phyloP scores from a whole-genome alignment of 495 filamentous ascomycete genomes.

The Achaetomiella virescens region DNA sequence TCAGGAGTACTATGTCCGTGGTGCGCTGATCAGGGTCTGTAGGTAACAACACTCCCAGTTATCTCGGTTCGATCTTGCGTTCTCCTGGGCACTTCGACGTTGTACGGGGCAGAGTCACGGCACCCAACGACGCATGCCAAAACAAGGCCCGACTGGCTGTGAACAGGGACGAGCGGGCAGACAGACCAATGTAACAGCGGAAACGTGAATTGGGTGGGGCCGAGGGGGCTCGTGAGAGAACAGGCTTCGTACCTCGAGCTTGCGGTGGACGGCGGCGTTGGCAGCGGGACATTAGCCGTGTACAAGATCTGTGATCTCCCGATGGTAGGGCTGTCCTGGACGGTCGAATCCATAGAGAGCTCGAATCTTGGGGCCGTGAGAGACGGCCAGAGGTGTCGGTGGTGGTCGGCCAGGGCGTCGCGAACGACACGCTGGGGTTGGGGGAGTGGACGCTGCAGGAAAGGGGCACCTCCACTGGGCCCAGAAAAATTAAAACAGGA shows the following conservation, averaged over 20 bases:
- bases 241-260: conserved; percentile 24
- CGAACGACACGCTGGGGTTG: conserved; percentile 20
- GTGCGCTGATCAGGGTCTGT: neutral
- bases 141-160: neutral
- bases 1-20: neutral
- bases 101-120: neutral
- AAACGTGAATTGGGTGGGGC: neutral
- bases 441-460: too few species aligned
- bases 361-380: conserved; percentile 23
- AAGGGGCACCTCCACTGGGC: too few species aligned
- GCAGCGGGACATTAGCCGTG: conserved; percentile 24
- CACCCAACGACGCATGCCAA: neutral
- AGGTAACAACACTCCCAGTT: neutral
- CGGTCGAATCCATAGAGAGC: conserved; percentile 23
- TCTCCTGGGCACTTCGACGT: neutral
- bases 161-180: neutral
- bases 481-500: too few species aligned
- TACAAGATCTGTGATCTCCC: conserved; percentile 29
- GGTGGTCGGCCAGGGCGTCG: conserved; percentile 32
- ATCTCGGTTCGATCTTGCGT: neutral
- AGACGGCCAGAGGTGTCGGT: conserved; percentile 26
- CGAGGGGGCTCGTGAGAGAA: neutral
- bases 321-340: conserved; percentile 37
- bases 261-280: conserved; percentile 18
- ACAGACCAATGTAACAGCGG: conserved; percentile 4